Evolutionary conservation across 257 asterid genomes (phyloP).

Genomic region (Agastache rugosa): DNA sequence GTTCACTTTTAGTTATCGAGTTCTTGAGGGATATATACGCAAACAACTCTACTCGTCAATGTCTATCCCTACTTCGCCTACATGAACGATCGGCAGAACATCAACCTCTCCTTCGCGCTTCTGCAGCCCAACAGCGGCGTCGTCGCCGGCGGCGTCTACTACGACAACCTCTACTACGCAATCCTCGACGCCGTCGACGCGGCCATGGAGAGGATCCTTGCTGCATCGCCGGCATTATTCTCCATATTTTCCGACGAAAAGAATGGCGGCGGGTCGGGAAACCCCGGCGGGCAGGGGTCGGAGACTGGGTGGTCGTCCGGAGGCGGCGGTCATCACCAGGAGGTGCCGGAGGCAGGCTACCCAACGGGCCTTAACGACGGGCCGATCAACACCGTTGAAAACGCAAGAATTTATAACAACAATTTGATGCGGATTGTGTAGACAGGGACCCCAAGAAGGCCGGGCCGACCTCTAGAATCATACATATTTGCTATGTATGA

Average conservation of each 20-base stretch:
- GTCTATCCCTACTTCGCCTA: conserved; percentile 4
- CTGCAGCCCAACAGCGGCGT: conserved; percentile 14
- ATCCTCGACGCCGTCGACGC: conserved; percentile 4
- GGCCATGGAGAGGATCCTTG: neutral
- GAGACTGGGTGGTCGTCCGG: conserved; percentile 29
- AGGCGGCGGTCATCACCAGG: neutral
- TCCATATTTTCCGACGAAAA: neutral
- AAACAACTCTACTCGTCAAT: neutral
- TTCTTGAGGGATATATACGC: neutral
- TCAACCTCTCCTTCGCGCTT: conserved; percentile 5
- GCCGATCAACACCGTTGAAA: neutral
- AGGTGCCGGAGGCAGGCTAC: neutral
- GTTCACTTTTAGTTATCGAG: too few relatives aligned
- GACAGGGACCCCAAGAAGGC: conserved; percentile 19
- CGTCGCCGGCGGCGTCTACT: neutral
- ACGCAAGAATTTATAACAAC: conserved; percentile 19
- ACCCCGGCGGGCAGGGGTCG: neutral
- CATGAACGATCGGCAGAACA: neutral
- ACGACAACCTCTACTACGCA: conserved; percentile 11
- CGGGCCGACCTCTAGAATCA: conserved; percentile 11
- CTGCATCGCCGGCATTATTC: neutral
- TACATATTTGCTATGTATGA: conserved; percentile 39
- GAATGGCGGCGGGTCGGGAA: neutral
- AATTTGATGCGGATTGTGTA: conserved; percentile 32
- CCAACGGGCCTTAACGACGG: neutral